A percentile compares a stretch with the other conserved stretches of the same genome.
Evolutionary conservation across 305 asterid genomes (phyloP).

Genomic region (Nicotiana rustica): DNA sequence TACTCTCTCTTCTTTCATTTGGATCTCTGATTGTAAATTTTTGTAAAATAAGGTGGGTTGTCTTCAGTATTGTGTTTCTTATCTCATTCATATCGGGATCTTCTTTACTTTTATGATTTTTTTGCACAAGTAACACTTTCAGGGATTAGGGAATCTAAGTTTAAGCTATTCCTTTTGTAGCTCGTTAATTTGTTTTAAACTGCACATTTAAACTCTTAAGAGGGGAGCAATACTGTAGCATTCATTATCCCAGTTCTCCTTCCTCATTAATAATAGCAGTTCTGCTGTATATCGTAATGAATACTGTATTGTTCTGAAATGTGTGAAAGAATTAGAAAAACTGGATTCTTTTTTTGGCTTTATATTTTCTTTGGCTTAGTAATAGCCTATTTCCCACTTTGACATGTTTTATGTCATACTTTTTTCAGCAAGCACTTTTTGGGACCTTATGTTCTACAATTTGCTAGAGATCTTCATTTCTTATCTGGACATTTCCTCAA

Average conservation of each 20-base stretch:
- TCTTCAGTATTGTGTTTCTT: slow-evolving; percentile 9
- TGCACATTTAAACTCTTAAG: slow-evolving; percentile 15
- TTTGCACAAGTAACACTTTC: slow-evolving; percentile 4
- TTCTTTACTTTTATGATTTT: slow-evolving; percentile 2
- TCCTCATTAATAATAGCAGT: background rate
- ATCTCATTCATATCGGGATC: background rate
- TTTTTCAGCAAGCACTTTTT: background rate
- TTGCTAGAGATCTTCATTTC: slow-evolving; percentile 7
- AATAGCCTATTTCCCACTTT: slow-evolving; percentile 16
- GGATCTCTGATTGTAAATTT: background rate
- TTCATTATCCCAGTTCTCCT: slow-evolving; percentile 31
- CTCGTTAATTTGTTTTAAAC: slow-evolving; percentile 19
- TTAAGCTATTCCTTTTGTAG: background rate
- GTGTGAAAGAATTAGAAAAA: background rate
- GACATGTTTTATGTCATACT: slow-evolving; percentile 19
- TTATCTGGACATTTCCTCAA: background rate
- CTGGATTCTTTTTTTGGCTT: background rate
- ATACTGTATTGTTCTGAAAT: background rate
- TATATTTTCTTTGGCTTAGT: background rate
- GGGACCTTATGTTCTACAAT: background rate
- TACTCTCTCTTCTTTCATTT: background rate
- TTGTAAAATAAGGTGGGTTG: slow-evolving; percentile 16
- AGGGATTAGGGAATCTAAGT: background rate
- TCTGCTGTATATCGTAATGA: background rate
- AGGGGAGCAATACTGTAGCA: background rate